Evolutionary conservation across 352 stramenopile species (phyloP).

Genomic region (Phytophthora ohioensis): DNA sequence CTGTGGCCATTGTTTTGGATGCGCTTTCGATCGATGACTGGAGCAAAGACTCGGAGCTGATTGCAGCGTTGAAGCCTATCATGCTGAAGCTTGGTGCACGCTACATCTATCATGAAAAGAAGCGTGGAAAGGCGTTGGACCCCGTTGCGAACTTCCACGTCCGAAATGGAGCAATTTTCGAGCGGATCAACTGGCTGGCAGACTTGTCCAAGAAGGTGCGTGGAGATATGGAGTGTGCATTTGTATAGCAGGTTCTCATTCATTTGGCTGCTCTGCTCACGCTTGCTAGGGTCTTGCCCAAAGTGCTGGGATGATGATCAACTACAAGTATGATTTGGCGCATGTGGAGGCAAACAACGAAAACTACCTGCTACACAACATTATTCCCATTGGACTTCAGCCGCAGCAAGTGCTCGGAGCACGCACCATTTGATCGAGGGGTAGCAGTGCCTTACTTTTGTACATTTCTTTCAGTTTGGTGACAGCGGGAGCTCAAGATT

Average conservation of each 20-base stretch:
- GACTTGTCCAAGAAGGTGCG: slow-evolving; percentile 80
- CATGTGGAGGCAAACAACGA: slow-evolving; percentile 86
- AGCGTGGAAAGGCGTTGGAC: slow-evolving; percentile 83
- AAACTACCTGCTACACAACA: slow-evolving; percentile 83
- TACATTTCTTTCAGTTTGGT: neutral
- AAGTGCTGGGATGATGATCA: slow-evolving; percentile 87
- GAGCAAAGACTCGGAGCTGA: slow-evolving; percentile 51
- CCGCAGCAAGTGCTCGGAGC: slow-evolving; percentile 59
- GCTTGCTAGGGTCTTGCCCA: slow-evolving; percentile 62
- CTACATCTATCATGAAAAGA: slow-evolving; percentile 88
- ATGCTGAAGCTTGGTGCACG: slow-evolving; percentile 66
- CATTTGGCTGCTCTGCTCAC: slow-evolving; percentile 8
- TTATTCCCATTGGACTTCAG: slow-evolving; percentile 78
- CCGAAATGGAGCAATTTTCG: slow-evolving; percentile 86
- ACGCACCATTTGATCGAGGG: slow-evolving; percentile 24
- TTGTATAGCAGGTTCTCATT: neutral
- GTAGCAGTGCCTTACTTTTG: neutral
- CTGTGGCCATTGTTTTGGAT: slow-evolving; percentile 47
- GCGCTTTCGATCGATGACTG: slow-evolving; percentile 61
- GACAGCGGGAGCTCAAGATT: neutral
- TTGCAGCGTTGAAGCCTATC: slow-evolving; percentile 62
- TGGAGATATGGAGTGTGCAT: neutral
- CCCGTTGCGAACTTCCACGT: slow-evolving; percentile 89
- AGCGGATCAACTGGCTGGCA: slow-evolving; percentile 86
- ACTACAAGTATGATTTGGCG: slow-evolving; percentile 88